Conservation (phyloP, 2,329 filamentous ascomycete genomes). For the Colletotrichum sp. region DNA sequence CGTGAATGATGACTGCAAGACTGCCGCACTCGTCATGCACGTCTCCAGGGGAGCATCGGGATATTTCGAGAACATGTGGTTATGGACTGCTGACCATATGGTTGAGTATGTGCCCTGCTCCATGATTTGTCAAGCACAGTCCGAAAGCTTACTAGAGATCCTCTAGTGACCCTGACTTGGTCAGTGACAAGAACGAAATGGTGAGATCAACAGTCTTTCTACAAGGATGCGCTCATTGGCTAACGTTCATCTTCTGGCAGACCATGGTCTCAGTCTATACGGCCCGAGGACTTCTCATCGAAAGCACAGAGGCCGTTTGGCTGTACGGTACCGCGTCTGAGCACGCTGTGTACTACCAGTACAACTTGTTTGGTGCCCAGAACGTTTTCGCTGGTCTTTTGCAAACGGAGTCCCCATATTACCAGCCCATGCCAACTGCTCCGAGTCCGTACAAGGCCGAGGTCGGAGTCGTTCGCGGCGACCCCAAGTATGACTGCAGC, state of each 20-base stretch:
- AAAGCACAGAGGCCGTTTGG: constrained; percentile 34
- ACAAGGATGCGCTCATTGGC: neutral
- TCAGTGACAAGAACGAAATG: constrained; percentile 64
- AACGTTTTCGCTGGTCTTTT: constrained; percentile 64
- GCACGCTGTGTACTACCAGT: constrained; percentile 57
- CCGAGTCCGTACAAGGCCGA: constrained; percentile 22
- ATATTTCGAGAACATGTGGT: constrained; percentile 62
- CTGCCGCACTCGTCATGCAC: constrained; percentile 59
- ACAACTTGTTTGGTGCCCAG: constrained; percentile 50
- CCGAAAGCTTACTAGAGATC: neutral
- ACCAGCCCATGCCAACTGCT: constrained; percentile 42
- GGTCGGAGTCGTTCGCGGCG: constrained; percentile 2
- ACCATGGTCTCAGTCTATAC: constrained; percentile 32
- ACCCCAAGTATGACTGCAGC: constrained; percentile 22
- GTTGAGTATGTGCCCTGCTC: constrained; percentile 12
- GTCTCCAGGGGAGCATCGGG: constrained; percentile 52
- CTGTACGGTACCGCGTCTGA: constrained; percentile 53
- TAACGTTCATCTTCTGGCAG: neutral
- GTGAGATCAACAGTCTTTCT: constrained; percentile 23
- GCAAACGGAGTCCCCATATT: constrained; percentile 72
- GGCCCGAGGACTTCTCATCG: constrained; percentile 40
- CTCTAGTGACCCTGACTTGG: constrained; percentile 12
- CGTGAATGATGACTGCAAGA: constrained; percentile 58
- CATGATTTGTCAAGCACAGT: fast-evolving
- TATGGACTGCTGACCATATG: constrained; percentile 73